These are phyloP conservation scores for Prunus fruticosa DNA, from an alignment of 306 rosid genomes.

Conservation along the genomic window DNA sequence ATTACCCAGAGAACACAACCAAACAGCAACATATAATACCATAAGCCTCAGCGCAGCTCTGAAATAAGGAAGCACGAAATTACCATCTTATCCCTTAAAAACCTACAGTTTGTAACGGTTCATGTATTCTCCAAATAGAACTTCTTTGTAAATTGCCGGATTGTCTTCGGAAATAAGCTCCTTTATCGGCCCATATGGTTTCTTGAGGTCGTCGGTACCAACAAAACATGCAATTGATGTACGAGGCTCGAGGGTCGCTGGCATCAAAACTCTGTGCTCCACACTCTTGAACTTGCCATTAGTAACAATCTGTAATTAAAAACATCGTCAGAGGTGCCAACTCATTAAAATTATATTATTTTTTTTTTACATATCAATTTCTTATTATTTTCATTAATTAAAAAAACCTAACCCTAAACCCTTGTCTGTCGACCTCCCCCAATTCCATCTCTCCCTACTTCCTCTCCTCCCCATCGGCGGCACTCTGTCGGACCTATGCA, in stretches of 20 bases:
- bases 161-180: constrained; percentile 15
- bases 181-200: constrained; percentile 18
- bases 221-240: constrained; percentile 26
- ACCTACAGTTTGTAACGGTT: background rate
- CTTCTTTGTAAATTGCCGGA: constrained; percentile 8
- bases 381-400: no score
- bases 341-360: no score
- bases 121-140: constrained; percentile 2
- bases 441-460: no score
- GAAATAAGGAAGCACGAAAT: background rate
- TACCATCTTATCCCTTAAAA: background rate
- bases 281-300: constrained; percentile 21
- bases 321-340: no score
- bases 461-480: no score
- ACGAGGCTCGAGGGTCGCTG: background rate
- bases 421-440: no score
- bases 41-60: background rate
- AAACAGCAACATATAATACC: background rate
- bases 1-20: background rate
- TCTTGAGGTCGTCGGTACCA: background rate
- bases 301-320: constrained; percentile 8
- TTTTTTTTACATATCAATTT: no score
- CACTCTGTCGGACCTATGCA: no score
- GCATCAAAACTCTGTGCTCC: constrained; percentile 15
- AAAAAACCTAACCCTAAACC: no score